Conservation (phyloP, 257 asterid species). For the Nicotiana knightiana region DNA sequence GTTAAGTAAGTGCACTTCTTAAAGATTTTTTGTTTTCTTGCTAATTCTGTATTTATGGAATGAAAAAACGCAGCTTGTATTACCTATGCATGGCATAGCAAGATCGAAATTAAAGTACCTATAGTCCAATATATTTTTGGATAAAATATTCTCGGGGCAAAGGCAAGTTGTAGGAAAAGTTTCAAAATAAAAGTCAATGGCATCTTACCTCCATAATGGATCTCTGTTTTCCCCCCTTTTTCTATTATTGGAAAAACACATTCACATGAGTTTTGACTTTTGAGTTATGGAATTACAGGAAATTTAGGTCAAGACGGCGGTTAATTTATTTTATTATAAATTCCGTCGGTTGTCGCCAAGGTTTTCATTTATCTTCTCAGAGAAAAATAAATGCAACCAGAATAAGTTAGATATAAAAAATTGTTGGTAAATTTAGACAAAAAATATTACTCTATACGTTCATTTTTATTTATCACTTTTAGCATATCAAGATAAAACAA, state of each 20-base stretch:
- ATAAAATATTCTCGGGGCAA: background rate
- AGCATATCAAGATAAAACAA: no score
- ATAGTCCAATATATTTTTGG: background rate
- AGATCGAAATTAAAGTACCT: background rate
- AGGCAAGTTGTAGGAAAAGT: background rate
- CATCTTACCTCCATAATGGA: background rate
- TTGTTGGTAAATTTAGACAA: background rate
- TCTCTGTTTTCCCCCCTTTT: background rate
- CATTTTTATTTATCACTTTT: no score
- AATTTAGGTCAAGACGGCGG: background rate
- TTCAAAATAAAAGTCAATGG: background rate
- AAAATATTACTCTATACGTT: background rate
- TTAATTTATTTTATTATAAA: background rate
- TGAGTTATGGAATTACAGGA: background rate
- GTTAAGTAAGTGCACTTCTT: no score
- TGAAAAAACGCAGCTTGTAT: no score
- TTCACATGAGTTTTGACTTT: background rate
- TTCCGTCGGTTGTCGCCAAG: conserved; percentile 14
- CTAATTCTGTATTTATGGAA: no score
- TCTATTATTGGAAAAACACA: background rate
- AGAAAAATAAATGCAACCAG: background rate
- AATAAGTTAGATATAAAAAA: background rate
- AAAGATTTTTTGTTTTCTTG: no score
- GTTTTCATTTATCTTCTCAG: background rate
- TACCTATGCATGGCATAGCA: background rate